Conservation (phyloP, 179 eudicot genomes). For the Nepenthes alata region DNA sequence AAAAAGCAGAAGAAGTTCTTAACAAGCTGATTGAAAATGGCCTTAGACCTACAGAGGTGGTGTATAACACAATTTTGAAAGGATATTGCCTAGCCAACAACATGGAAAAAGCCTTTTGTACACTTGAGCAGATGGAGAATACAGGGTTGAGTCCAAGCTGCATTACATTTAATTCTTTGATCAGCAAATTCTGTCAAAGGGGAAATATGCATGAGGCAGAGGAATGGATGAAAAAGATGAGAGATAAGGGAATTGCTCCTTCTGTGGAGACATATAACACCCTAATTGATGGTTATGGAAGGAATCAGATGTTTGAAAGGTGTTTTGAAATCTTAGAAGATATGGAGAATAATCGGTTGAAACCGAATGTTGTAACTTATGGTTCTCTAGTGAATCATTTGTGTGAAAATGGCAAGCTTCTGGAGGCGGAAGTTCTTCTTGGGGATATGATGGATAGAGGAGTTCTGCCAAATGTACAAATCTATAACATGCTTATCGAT, state of each 20-base stretch:
- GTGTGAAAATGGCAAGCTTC: conserved; percentile 51
- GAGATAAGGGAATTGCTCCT: conserved; percentile 37
- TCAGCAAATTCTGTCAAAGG: conserved; percentile 32
- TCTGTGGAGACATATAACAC: conserved; percentile 52
- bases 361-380: conserved; percentile 54
- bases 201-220: conserved; percentile 48
- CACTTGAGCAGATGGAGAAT: conserved; percentile 37
- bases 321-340: conserved; percentile 53
- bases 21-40: conserved; percentile 28
- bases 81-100: conserved; percentile 46
- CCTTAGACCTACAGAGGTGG: conserved; percentile 37
- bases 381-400: conserved; percentile 59
- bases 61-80: conserved; percentile 46
- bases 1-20: conserved; percentile 44
- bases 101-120: conserved; percentile 38
- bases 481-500: conserved; percentile 63
- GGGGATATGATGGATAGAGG: conserved; percentile 53
- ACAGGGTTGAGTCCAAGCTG: conserved; percentile 35
- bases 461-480: conserved; percentile 38
- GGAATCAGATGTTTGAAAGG: conserved; percentile 30
- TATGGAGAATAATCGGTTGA: conserved; percentile 48
- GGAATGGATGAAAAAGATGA: conserved; percentile 49
- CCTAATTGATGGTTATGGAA: conserved; percentile 59
- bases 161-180: conserved; percentile 44
- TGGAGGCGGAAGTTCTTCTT: conserved; percentile 55